Conservation (phyloP, 495 filamentous ascomycete species). For the Daldinia bambusicola region DNA sequence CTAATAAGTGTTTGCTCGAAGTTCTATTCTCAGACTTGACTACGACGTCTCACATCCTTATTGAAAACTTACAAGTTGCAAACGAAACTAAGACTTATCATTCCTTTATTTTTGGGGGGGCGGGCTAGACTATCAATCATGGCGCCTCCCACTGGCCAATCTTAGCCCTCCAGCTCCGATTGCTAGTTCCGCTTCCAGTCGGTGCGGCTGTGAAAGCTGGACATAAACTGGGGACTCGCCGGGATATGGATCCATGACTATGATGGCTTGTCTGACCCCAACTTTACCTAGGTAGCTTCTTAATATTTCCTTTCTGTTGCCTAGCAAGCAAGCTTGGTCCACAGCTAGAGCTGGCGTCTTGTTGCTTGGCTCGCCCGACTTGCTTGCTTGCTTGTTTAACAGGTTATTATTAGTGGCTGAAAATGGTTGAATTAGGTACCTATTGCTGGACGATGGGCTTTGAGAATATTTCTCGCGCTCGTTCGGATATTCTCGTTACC, state of each 20-base stretch:
- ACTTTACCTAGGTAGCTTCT: slow-evolving; percentile 15
- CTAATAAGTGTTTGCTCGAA: not conserved
- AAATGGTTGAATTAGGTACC: slow-evolving; percentile 14
- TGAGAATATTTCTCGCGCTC: not conserved
- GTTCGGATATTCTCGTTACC: slow-evolving; percentile 1
- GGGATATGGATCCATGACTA: not conserved
- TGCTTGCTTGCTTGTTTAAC: slow-evolving; percentile 1
- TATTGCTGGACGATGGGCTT: not conserved
- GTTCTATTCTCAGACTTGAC: not conserved
- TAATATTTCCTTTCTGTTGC: not conserved
- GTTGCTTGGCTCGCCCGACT: not conserved
- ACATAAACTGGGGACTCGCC: slow-evolving; percentile 3
- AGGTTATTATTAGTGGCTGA: slow-evolving; percentile 14
- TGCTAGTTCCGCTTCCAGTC: not conserved
- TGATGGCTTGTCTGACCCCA: not conserved
- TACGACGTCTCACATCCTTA: not conserved
- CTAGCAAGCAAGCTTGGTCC: slow-evolving; percentile 8
- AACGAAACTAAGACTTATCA: not conserved
- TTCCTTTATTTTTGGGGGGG: not conserved
- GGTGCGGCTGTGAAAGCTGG: slow-evolving; percentile 16
- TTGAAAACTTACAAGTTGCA: not conserved
- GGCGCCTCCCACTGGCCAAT: slow-evolving; percentile 5
- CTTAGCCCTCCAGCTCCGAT: not conserved
- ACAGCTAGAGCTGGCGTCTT: slow-evolving; percentile 26
- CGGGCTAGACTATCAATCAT: not conserved